phyloP scores from a whole-genome alignment of 1,284 basidiomycete species.

The Ustilago nuda region DNA sequence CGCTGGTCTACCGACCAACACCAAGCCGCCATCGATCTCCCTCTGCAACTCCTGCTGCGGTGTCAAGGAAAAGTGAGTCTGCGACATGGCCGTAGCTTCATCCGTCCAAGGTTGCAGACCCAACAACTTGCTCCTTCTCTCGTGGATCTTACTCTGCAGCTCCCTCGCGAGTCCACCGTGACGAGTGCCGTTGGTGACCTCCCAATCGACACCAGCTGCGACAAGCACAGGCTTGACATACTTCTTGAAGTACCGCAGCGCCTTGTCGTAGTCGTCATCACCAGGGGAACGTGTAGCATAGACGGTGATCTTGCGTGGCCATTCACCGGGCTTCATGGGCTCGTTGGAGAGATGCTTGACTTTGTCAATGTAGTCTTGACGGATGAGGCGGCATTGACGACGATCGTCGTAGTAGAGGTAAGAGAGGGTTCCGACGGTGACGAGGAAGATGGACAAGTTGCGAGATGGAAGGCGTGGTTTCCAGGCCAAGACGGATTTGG shows the following conservation, averaged over 20 bases:
- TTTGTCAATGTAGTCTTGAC: conserved; percentile 80
- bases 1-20: conserved; percentile 89
- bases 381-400: conserved; percentile 80
- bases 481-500: conserved; percentile 70
- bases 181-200: conserved; percentile 82
- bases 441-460: conserved; percentile 92
- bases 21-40: conserved; percentile 82
- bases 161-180: conserved; percentile 84
- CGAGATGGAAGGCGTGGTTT: conserved; percentile 79
- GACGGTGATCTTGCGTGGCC: conserved; percentile 84
- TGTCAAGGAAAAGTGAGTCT: conserved; percentile 75
- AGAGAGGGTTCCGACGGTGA: conserved; percentile 78
- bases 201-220: conserved; percentile 92
- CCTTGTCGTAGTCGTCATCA: conserved; percentile 89
- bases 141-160: conserved; percentile 79
- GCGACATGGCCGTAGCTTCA: conserved; percentile 69
- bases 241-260: conserved; percentile 88
- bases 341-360: conserved; percentile 82
- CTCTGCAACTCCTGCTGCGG: conserved; percentile 75
- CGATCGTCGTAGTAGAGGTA: conserved; percentile 88
- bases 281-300: conserved; percentile 91
- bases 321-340: conserved; percentile 77
- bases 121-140: conserved; percentile 73
- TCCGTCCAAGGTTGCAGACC: conserved; percentile 63
- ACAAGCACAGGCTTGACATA: conserved; percentile 97